A percentile compares a stretch with the other conserved stretches of the same genome.
These are phyloP conservation scores for Cyclanthera cordifolia DNA, from an alignment of 306 rosid genomes.

Conservation along the genomic window DNA sequence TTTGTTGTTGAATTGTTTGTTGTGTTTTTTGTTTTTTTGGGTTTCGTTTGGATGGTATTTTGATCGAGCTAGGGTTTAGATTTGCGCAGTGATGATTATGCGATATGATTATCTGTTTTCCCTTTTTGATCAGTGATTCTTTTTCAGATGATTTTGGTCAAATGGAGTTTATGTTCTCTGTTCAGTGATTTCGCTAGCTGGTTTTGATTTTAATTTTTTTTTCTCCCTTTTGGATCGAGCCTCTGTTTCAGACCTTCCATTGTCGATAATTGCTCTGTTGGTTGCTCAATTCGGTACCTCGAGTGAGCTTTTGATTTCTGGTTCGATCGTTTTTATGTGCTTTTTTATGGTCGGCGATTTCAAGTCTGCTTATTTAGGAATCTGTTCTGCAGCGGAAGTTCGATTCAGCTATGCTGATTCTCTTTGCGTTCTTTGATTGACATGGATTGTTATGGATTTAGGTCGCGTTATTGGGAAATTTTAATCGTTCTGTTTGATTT, in stretches of 20 bases:
- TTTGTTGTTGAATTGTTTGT: background rate
- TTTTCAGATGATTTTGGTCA: background rate
- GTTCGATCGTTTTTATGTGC: constrained; percentile 10
- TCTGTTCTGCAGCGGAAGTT: constrained; percentile 11
- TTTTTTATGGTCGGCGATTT: constrained; percentile 19
- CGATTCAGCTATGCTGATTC: constrained; percentile 30
- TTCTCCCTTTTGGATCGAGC: background rate
- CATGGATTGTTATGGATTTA: constrained; percentile 12
- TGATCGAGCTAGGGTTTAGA: constrained; percentile 9
- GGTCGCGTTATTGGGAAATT: constrained; percentile 16
- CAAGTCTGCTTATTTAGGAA: constrained; percentile 18
- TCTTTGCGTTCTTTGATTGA: background rate
- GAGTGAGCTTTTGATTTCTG: constrained; percentile 23
- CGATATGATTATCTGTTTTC: background rate
- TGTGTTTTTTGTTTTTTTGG: background rate
- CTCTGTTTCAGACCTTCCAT: constrained; percentile 29
- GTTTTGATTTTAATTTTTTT: background rate
- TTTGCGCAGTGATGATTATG: background rate
- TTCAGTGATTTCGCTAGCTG: background rate
- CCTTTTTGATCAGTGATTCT: background rate
- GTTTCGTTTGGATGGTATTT: background rate
- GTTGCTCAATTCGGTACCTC: constrained; percentile 21
- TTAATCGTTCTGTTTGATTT: background rate
- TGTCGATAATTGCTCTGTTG: constrained; percentile 23
- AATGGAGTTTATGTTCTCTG: background rate